These are phyloP conservation scores for Saccharomyces pastorianus DNA, from an alignment of 1,139 yeast genomes.

Conservation along the genomic window DNA sequence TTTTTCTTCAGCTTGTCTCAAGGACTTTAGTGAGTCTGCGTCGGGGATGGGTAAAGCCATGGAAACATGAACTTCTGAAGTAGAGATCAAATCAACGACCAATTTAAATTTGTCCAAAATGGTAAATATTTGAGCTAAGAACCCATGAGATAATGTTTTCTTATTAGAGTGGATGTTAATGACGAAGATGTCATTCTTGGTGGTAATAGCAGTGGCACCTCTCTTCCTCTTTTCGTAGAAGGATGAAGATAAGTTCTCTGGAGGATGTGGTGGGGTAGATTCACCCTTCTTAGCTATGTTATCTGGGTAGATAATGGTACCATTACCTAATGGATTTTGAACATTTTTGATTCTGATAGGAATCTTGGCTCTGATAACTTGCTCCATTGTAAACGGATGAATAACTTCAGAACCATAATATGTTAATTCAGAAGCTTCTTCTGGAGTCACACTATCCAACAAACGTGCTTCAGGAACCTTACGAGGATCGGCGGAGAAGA, in stretches of 20 bases:
- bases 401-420: conserved; percentile 97
- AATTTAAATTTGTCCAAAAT: conserved; percentile 75
- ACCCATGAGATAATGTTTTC: conserved; percentile 88
- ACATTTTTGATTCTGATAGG: conserved; percentile 96
- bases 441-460: conserved; percentile 85
- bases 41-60: conserved; percentile 90
- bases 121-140: conserved; percentile 81
- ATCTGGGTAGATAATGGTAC: conserved; percentile 91
- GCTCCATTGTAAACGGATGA: conserved; percentile 98
- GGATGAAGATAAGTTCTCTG: conserved; percentile 52
- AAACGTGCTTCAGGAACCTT: conserved; percentile 87
- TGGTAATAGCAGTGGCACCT: conserved; percentile 95
- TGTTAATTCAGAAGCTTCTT: conserved; percentile 95
- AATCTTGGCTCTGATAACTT: conserved; percentile 88
- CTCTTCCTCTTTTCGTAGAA: conserved; percentile 44
- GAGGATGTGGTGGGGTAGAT: conserved; percentile 91
- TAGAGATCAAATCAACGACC: conserved; percentile 91
- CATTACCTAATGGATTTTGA: conserved; percentile 80
- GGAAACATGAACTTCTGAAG: conserved; percentile 95
- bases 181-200: conserved; percentile 86
- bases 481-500: conserved; percentile 95
- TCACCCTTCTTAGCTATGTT: conserved; percentile 78
- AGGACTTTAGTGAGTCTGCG: conserved; percentile 44
- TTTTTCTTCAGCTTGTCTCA: conserved; percentile 67
- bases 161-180: conserved; percentile 89